These are phyloP conservation scores for Aspergillus fumigatus DNA, from an alignment of 2,329 filamentous ascomycete genomes.

Conservation along the genomic window DNA sequence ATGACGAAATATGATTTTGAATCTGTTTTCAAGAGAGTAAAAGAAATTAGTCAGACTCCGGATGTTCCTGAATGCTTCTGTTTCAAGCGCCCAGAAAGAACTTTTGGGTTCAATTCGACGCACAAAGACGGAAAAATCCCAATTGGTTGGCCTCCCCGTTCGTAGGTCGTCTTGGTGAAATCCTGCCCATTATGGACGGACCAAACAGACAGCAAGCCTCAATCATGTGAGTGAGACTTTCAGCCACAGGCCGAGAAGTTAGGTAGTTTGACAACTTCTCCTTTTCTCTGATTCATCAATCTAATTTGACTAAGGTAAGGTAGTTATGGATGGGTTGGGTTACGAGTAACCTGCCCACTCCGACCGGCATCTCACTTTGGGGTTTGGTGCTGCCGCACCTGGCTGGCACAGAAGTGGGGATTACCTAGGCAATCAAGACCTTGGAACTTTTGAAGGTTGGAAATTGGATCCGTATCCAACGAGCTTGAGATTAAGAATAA, in stretches of 20 bases:
- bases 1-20: background rate
- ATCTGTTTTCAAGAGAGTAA: background rate
- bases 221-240: conserved; percentile 4
- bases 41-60: background rate
- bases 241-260: conserved; percentile 3
- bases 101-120: background rate
- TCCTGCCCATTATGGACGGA: conserved; percentile 1
- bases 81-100: background rate
- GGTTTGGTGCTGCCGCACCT: background rate
- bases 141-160: conserved; percentile 5
- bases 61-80: background rate
- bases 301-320: background rate
- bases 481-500: background rate
- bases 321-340: background rate
- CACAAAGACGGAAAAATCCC: conserved; percentile 2
- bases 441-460: background rate
- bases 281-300: background rate
- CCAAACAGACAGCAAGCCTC: conserved; percentile 6
- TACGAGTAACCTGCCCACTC: background rate
- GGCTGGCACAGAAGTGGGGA: background rate
- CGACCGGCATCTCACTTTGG: background rate
- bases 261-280: background rate
- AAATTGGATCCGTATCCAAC: background rate
- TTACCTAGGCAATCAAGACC: background rate
- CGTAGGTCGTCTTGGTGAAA: background rate